These are phyloP conservation scores for Blastobotrys persicus DNA, from an alignment of 1,139 yeast genomes.

Conservation along the genomic window DNA sequence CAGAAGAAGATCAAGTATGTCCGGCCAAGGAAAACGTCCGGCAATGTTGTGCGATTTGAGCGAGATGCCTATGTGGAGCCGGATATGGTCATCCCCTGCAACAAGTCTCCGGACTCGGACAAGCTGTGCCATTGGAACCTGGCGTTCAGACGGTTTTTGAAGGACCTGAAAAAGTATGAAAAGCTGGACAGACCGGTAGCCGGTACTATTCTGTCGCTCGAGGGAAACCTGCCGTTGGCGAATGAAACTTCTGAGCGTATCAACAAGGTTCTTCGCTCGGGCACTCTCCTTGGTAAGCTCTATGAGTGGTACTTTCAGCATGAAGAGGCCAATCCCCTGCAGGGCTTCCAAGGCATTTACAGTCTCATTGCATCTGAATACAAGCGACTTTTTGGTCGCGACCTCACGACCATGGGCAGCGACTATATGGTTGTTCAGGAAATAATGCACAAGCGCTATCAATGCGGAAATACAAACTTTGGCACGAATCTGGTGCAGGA, in stretches of 20 bases:
- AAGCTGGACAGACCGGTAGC: constrained; percentile 5
- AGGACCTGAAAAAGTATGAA: constrained; percentile 4
- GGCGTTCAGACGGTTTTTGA: constrained; percentile 2
- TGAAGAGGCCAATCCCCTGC: background rate
- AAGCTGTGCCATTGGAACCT: constrained; percentile 7
- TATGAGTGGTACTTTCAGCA: background rate
- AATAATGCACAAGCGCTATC: background rate
- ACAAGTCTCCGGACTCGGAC: background rate
- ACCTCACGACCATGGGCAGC: background rate
- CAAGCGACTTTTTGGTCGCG: background rate
- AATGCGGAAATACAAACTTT: background rate
- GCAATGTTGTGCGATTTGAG: background rate
- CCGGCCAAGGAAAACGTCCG: background rate
- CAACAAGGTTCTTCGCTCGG: background rate
- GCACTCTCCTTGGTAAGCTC: background rate
- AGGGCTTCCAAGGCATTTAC: background rate
- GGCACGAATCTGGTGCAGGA: constrained; percentile 1
- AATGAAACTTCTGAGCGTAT: background rate
- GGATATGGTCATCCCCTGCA: constrained; percentile 2
- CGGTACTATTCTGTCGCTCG: background rate
- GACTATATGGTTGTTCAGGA: background rate
- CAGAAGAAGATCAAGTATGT: background rate
- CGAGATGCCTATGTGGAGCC: background rate
- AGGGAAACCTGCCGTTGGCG: background rate
- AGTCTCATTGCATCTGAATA: background rate